phyloP scores from a whole-genome alignment of 148 eudicot genomes.

The Rhododendron mucronatum region DNA sequence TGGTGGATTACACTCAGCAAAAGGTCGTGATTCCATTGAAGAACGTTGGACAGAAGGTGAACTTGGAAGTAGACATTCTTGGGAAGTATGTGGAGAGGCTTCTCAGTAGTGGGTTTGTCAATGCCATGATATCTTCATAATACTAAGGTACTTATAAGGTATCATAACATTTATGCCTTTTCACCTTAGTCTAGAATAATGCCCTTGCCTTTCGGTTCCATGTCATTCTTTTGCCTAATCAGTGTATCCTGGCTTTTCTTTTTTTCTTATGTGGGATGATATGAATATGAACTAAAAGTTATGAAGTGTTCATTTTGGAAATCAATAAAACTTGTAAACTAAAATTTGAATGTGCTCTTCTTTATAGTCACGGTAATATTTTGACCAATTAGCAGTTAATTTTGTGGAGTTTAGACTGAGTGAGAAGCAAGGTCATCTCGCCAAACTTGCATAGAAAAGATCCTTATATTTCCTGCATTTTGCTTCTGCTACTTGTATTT shows the following conservation, averaged over 20 bases:
- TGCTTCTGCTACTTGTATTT: not conserved
- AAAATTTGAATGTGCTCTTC: not conserved
- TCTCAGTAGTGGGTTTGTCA: slow-evolving; percentile 61
- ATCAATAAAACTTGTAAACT: not conserved
- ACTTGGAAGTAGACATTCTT: slow-evolving; percentile 91
- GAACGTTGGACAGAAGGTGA: slow-evolving; percentile 90
- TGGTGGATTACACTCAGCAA: slow-evolving; percentile 86
- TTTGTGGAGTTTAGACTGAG: not conserved
- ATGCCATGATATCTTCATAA: slow-evolving; percentile 34
- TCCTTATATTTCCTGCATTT: not conserved
- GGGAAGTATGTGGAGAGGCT: slow-evolving; percentile 95
- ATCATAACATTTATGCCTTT: not conserved
- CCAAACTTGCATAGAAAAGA: not conserved
- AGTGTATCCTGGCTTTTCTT: not conserved
- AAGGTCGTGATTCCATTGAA: slow-evolving; percentile 80
- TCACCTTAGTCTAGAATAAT: too few relatives aligned
- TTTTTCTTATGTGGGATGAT: not conserved
- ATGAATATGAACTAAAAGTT: not conserved
- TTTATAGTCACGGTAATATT: not conserved
- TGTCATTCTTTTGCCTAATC: not conserved
- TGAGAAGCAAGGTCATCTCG: not conserved
- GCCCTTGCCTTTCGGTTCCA: not conserved
- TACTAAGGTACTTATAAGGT: not conserved
- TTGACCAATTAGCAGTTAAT: not conserved
- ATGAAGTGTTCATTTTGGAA: not conserved